Percentiles rank a stretch among this genome's conserved stretches.
These are phyloP conservation scores for Peronospora farinosa DNA, from an alignment of 352 stramenopile species.

Conservation along the genomic window DNA sequence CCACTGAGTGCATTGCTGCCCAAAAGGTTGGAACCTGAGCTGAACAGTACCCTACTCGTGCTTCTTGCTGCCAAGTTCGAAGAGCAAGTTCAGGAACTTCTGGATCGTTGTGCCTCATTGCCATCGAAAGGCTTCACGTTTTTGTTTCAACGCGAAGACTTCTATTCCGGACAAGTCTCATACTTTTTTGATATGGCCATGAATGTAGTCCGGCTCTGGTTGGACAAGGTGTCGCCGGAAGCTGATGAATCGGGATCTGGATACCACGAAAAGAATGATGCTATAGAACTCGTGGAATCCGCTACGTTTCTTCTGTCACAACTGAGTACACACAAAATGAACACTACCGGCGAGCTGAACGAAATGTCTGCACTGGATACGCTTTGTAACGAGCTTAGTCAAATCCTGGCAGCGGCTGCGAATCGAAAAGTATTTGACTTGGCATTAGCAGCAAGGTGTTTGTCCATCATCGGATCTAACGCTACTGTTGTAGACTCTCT, in stretches of 20 bases:
- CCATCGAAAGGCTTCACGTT: slow-evolving; percentile 14
- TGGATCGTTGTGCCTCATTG: slow-evolving; percentile 1
- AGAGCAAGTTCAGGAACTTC: slow-evolving; percentile 30
- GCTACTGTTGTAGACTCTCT: slow-evolving; percentile 31
- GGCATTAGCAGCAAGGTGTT: slow-evolving; percentile 31
- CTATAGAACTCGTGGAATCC: slow-evolving; percentile 22
- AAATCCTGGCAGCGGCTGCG: slow-evolving; percentile 4
- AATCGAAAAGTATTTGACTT: slow-evolving; percentile 25
- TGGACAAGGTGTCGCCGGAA: slow-evolving; percentile 3
- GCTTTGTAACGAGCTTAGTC: slow-evolving; percentile 33
- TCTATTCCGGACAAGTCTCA: slow-evolving; percentile 14
- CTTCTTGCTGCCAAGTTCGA: slow-evolving; percentile 39
- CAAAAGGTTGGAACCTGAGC: neutral
- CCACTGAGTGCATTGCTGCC: slow-evolving; percentile 8
- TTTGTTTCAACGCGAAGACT: slow-evolving; percentile 11
- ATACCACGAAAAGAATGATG: slow-evolving; percentile 22
- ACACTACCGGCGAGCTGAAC: slow-evolving; percentile 21
- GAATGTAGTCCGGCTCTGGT: slow-evolving; percentile 11
- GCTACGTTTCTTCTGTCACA: slow-evolving; percentile 34
- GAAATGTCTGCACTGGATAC: slow-evolving; percentile 26
- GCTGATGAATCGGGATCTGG: neutral
- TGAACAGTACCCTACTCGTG: slow-evolving; percentile 29
- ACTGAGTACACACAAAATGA: slow-evolving; percentile 39
- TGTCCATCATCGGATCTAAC: slow-evolving; percentile 31
- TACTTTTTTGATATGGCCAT: slow-evolving; percentile 26